Percentiles rank a stretch among this genome's conserved stretches.
Conservation (phyloP, 352 stramenopile species). For the Phytophthora cryptogea region DNA sequence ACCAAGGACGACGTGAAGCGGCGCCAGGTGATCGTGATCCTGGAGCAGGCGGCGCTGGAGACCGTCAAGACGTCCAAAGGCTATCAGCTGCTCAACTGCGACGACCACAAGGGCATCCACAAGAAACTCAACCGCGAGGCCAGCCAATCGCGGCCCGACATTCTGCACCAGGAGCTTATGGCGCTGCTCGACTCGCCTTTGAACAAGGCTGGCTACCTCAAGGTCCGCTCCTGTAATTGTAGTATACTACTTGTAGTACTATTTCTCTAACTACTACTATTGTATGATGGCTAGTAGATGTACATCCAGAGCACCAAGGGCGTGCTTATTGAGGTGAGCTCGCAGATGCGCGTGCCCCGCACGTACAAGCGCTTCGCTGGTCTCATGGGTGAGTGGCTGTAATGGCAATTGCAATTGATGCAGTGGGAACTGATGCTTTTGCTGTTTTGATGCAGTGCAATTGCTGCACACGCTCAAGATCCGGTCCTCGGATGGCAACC, state of each 20-base stretch:
- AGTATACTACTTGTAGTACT: not conserved
- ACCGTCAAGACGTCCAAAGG: constrained; percentile 99
- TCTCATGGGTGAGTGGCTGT: constrained; percentile 89
- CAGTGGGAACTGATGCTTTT: constrained; percentile 28
- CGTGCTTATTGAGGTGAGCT: constrained; percentile 98
- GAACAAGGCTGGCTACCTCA: constrained; percentile 98
- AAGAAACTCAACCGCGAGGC: constrained; percentile 97
- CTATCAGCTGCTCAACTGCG: constrained; percentile 99
- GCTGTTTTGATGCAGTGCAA: constrained; percentile 89
- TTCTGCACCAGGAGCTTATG: constrained; percentile 99
- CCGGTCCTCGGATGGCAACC: constrained; percentile 95
- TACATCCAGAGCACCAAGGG: constrained; percentile 98
- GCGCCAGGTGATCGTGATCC: constrained; percentile 95
- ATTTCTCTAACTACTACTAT: not conserved
- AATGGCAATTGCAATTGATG: not conserved
- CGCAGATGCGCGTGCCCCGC: constrained; percentile 97
- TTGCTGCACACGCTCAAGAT: constrained; percentile 99
- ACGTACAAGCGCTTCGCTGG: constrained; percentile 99
- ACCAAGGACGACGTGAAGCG: constrained; percentile 78
- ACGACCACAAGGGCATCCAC: constrained; percentile 97
- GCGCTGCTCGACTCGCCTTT: constrained; percentile 98
- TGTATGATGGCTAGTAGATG: constrained; percentile 25
- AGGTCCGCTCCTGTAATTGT: constrained; percentile 53
- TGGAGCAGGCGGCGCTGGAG: constrained; percentile 98
- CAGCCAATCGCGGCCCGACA: constrained; percentile 97